Percentiles rank a stretch among this genome's conserved stretches.
These are phyloP conservation scores for Penicillium paradoxum DNA, from an alignment of 495 filamentous ascomycete genomes.

Conservation along the genomic window DNA sequence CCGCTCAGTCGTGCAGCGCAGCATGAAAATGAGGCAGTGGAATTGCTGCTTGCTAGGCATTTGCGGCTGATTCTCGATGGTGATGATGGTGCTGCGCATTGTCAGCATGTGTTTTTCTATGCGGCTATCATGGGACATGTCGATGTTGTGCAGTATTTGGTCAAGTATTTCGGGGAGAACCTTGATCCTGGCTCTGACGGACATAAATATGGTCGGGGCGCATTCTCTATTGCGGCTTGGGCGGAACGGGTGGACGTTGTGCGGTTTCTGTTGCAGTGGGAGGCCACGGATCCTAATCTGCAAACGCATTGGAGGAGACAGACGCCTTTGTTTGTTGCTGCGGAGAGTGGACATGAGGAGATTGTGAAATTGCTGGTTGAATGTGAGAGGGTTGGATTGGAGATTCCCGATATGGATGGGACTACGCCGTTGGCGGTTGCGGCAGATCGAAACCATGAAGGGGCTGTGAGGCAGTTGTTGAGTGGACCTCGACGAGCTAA, in stretches of 20 bases:
- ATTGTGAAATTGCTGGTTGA: conserved; percentile 14
- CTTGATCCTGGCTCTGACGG: conserved; percentile 17
- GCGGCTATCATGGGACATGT: conserved; percentile 20
- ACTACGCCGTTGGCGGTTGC: conserved; percentile 18
- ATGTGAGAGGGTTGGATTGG: conserved; percentile 16
- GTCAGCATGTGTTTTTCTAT: conserved; percentile 24
- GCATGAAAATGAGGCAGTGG: conserved; percentile 1
- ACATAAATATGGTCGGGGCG: conserved; percentile 11
- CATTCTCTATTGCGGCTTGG: conserved; percentile 18
- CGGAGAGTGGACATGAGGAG: conserved; percentile 7
- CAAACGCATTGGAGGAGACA: conserved; percentile 18
- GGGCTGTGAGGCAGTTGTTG: conserved; percentile 9
- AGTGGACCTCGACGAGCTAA: conserved; percentile 10
- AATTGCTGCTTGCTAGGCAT: conserved; percentile 19
- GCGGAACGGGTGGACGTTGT: conserved; percentile 14
- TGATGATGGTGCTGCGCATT: conserved; percentile 8
- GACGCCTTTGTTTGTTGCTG: conserved; percentile 20
- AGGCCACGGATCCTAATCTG: conserved; percentile 21
- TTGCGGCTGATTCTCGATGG: conserved; percentile 19
- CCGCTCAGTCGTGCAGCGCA: conserved; percentile 12
- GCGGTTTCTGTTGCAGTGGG: conserved; percentile 13
- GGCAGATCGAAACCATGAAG: background rate
- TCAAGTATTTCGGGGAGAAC: conserved; percentile 14
- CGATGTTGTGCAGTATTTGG: conserved; percentile 19
- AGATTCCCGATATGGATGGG: conserved; percentile 16